These are phyloP conservation scores for Yamadazyma sp. DNA, from an alignment of 1,139 yeast genomes.

Conservation along the genomic window DNA sequence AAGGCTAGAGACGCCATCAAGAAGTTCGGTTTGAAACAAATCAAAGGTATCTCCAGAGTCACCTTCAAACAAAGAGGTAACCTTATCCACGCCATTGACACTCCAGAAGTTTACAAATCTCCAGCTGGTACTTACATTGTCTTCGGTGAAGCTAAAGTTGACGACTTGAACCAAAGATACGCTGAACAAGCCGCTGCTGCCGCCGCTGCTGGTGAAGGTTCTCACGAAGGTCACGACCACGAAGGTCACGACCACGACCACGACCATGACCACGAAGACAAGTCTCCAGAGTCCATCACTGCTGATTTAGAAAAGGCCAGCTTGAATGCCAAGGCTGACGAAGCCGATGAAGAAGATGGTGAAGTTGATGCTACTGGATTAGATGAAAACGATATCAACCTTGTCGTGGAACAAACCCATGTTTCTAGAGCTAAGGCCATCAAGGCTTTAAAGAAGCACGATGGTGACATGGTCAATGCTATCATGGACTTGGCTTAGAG, in stretches of 20 bases:
- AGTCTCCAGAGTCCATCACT: constrained; percentile 78
- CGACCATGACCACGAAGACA: constrained; percentile 33
- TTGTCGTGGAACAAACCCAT: constrained; percentile 87
- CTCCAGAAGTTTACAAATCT: constrained; percentile 94
- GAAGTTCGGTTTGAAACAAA: constrained; percentile 88
- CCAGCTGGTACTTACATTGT: constrained; percentile 94
- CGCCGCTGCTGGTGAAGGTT: constrained; percentile 42
- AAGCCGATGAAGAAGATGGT: constrained; percentile 61
- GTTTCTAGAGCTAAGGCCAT: constrained; percentile 88
- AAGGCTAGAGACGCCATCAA: constrained; percentile 91
- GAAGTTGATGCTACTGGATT: constrained; percentile 80
- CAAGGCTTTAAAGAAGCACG: constrained; percentile 83
- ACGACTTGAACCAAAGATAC: constrained; percentile 81
- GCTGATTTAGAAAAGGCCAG: constrained; percentile 89
- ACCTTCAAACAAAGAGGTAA: constrained; percentile 94
- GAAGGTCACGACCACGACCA: constrained; percentile 19
- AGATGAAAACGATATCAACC: constrained; percentile 73
- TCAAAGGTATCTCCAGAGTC: constrained; percentile 92
- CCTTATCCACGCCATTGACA: constrained; percentile 88
- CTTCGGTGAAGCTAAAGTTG: constrained; percentile 97
- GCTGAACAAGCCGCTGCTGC: constrained; percentile 73
- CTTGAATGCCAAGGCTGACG: constrained; percentile 44
- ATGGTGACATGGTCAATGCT: constrained; percentile 94
- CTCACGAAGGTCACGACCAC: constrained; percentile 27
- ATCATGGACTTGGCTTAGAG: constrained; percentile 78